Base-by-base conservation (phyloP, 495 filamentous ascomycete genomes). In the Hypoxylon trugodes region DNA sequence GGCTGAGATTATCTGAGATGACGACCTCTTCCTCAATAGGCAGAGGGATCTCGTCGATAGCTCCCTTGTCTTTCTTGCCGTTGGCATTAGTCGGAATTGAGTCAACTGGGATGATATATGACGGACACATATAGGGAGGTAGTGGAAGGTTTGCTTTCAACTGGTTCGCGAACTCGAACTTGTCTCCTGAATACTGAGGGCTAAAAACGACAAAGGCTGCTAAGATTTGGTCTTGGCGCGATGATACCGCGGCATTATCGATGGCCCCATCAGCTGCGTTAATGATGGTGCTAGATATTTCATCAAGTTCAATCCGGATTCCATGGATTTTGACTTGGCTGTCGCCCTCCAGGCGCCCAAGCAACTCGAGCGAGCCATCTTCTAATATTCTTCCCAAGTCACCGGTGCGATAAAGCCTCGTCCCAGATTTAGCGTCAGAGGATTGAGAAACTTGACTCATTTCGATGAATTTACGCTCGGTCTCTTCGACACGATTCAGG, bases 241-340 rank as follows among this genome's bases (percentile, higher is more conserved):
- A 49, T 4, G 54, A 61, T 15, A 43, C 60, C 5, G 57, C 70
- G 7, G 58, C 50, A 1, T 24, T 21, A 1, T 59, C 13, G 4
- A 68, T 18, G 1, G 2, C 16, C 21, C 55, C 7, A 77, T 35
- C 4, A 1, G 65, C 30, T 0, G 16, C 30, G 0, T 49, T n/a
- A 1, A 81, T 61, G 2, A 68, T 73, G 56, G 51, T 61, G 32
- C 56, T 47, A 16, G 76, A 77, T 28, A 83, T 62, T 22, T 83
- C 81, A 1, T 61, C 65, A 1, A 81, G 64, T 6, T 83, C 77
- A 6, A 83, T 49, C 1, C 81, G 76, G 10, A 82, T 61, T 1
- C 81, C 80, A 0, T 73, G 65, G 18, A 83, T 64, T 22, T 58
- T 58, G 4, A 58, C 70, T 38, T 79, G 79, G 5, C 51, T 72